Percentiles rank a stretch among this genome's conserved stretches.
Evolutionary conservation across 345 rosid genomes (phyloP).

Genomic region (Sapria himalayana): DNA sequence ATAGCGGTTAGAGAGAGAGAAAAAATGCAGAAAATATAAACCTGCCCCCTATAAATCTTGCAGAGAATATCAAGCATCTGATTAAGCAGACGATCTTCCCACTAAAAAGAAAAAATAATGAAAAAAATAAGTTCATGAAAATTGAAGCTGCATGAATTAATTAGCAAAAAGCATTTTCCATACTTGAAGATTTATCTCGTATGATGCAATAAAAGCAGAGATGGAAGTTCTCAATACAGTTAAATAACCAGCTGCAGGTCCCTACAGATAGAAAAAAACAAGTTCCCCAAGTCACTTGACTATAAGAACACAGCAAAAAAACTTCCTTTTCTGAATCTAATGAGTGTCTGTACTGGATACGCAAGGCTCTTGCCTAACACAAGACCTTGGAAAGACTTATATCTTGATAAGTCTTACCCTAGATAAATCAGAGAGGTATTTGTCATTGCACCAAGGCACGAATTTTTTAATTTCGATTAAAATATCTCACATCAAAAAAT

Average conservation of each 20-base stretch:
- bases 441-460: no score
- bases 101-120: constrained; percentile 18
- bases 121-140: constrained; percentile 3
- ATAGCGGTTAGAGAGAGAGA: no score
- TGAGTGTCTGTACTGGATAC: no score
- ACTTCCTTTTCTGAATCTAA: no score
- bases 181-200: constrained; percentile 81
- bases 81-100: constrained; percentile 39
- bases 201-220: constrained; percentile 89
- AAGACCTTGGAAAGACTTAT: no score
- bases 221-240: constrained; percentile 73
- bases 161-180: constrained; percentile 5
- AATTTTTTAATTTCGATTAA: no score
- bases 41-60: constrained; percentile 81
- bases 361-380: no score
- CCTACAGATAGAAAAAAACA: constrained; percentile 21
- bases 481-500: no score
- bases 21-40: constrained; percentile 14
- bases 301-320: no score
- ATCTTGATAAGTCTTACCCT: no score
- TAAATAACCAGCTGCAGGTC: constrained; percentile 52
- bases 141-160: constrained; percentile 1
- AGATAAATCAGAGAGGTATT: no score
- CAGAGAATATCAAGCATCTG: constrained; percentile 78
- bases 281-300: no score